These are phyloP conservation scores for Arabidopsis lyrata DNA, from an alignment of 441 rosid species.

Conservation along the genomic window DNA sequence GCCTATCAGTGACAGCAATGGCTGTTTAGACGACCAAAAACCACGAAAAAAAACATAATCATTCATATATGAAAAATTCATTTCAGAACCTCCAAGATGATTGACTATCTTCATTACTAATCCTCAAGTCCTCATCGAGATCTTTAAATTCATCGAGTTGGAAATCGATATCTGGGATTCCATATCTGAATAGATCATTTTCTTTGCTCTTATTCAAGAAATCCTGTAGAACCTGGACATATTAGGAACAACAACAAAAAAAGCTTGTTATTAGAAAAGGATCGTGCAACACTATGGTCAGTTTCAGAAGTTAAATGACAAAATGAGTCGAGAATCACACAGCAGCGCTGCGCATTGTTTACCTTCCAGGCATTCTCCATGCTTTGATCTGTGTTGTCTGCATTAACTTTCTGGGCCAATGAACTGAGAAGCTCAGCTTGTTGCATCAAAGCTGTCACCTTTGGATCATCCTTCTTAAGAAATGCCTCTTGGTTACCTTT, in stretches of 20 bases:
- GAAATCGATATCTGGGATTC: constrained; percentile 68
- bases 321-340: constrained; percentile 20
- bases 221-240: constrained; percentile 82
- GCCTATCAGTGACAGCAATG: constrained; percentile 53
- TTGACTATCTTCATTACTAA: constrained; percentile 67
- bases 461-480: constrained; percentile 90
- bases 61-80: not conserved
- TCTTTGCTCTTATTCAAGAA: constrained; percentile 73
- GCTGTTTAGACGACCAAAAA: constrained; percentile 11
- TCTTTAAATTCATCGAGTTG: constrained; percentile 81
- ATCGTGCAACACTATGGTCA: not conserved
- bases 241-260: constrained; percentile 17
- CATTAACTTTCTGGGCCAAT: constrained; percentile 73
- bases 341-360: not conserved
- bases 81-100: constrained; percentile 75
- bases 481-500: constrained; percentile 61
- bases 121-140: constrained; percentile 73
- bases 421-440: constrained; percentile 95
- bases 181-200: constrained; percentile 57
- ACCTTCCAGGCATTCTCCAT: constrained; percentile 99
- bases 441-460: constrained; percentile 80
- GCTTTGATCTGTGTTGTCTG: constrained; percentile 86
- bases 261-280: constrained; percentile 4
- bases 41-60: not conserved
- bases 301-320: not conserved